Evolutionary conservation across 2,329 filamentous ascomycete species (phyloP), one percentile per base, ranked within the genome.

Genomic region (Amauroascus verrucosus): DNA sequence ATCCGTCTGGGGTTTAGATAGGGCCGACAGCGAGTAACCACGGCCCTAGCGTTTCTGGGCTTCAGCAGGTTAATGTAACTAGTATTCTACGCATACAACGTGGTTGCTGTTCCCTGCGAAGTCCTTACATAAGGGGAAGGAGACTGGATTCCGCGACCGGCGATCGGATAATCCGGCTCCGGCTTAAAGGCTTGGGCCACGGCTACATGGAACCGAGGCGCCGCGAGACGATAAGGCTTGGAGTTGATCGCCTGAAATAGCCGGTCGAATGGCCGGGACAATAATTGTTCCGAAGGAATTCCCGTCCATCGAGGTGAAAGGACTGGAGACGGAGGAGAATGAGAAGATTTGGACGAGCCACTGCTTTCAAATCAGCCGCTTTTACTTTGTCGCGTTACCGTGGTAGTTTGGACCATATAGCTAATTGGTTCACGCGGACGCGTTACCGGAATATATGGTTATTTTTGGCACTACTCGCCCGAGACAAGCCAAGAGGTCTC

Each of bases 401-500:
- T 6, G 13, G 33, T n/a, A n/a, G 28, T 32, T 32, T 32, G 28
- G 6, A 11, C n/a, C n/a, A n/a, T n/a, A n/a, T n/a, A n/a, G n/a
- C n/a, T n/a, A n/a, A n/a, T n/a, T n/a, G n/a, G n/a, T n/a, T n/a
- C n/a, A n/a, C n/a, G n/a, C n/a, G n/a, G n/a, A n/a, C n/a, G n/a
- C n/a, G n/a, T n/a, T n/a, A n/a, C 13, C 2, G 6, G 9, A 8
- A 45, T 22, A 16, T 40, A 3, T 6, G 16, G 16, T 7, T 30
- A 6, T 45, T 9, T 28, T 45, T 33, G 28, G 30, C 44, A 28
- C 28, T 26, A 32, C 44, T 47, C 44, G 44, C 7, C 44, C 44
- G 44, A 47, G 44, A 47, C 44, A 47, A 32, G 44, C 44, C 44
- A 47, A 47, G 44, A 32, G 18, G 43, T 13, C 14, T 30, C 24